These are phyloP conservation scores for Tylopilus vinaceipallidus DNA, from an alignment of 768 basidiomycete genomes.

Conservation along the genomic window DNA sequence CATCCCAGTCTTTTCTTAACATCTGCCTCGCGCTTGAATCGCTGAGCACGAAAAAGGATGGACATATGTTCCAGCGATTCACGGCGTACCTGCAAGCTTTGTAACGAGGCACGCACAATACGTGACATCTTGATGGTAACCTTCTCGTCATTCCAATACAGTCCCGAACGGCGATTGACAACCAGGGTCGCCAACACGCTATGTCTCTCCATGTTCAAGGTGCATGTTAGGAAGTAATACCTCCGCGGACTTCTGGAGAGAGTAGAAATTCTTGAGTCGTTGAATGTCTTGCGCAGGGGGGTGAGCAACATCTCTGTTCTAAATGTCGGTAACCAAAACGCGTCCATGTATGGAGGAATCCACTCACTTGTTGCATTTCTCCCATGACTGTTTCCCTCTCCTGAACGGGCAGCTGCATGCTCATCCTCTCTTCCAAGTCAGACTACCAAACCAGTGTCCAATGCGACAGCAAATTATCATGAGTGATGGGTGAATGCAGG, in stretches of 20 bases:
- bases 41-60: background rate
- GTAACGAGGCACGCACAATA: background rate
- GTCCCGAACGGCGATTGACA: background rate
- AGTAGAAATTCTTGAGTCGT: no score
- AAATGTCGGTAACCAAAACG: no score
- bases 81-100: background rate
- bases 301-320: no score
- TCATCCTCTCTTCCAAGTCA: no score
- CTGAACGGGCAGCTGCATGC: no score
- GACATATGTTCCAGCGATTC: background rate
- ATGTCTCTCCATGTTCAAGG: background rate
- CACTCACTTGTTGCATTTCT: no score
- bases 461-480: background rate
- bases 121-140: background rate
- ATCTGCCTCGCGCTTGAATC: background rate
- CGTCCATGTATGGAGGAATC: no score
- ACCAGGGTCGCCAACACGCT: background rate
- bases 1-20: background rate
- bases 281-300: no score
- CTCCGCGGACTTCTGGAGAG: no score
- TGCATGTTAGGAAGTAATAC: background rate
- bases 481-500: background rate
- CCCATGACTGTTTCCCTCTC: no score
- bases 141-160: background rate
- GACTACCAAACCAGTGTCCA: background rate